Evolutionary conservation across 78 protist genomes (phyloP), one percentile per base, ranked within the genome.

Genomic region (Planoprotostelium fungivorum): DNA sequence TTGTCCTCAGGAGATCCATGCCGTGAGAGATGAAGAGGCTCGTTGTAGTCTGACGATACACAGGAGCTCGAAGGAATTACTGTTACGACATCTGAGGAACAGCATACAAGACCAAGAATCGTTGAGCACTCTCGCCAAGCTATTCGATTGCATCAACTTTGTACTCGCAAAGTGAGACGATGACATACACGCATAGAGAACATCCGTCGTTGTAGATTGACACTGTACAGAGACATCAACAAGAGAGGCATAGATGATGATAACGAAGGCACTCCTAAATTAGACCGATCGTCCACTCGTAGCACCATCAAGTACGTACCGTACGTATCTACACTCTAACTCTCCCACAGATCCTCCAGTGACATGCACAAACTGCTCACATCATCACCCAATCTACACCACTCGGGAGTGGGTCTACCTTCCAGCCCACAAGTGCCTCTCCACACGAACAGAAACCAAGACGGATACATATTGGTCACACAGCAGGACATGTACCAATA

Each of bases 401-500:
- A n/a, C n/a, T 51, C 73, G 31, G 16, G 31, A 51, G 16, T 51
- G 73, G 16, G 73, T 16, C 5, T 16, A 51, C 73, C 73, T 16
- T 16, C 73, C 73, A 16, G 31, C 73, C n/a, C n/a, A n/a, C 5
- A 51, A 25, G 16, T 16, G 73, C 73, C 73, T 16, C 5, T 51
- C 5, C 16, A 51, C 16, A 51, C 73, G 16, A 25, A 5, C 31
- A 5, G 73, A 51, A 51, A 51, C 73, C 73, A 5, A 16, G 73
- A 51, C 16, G 73, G 86, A 31, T 84, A 31, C 34, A 31, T 84
- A 1, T 1, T 84, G 10, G 28, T 84, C 34, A 84, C 86, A 31
- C 86, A 84, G 34, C 34, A 28, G 86, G 86, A 84, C 86, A 84
- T 84, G 86, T 84, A 31, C 86, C 86, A 84, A 1, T 5, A 31